These are phyloP conservation scores for Ceratonia siliqua DNA, from an alignment of 306 rosid genomes.

Conservation along the genomic window DNA sequence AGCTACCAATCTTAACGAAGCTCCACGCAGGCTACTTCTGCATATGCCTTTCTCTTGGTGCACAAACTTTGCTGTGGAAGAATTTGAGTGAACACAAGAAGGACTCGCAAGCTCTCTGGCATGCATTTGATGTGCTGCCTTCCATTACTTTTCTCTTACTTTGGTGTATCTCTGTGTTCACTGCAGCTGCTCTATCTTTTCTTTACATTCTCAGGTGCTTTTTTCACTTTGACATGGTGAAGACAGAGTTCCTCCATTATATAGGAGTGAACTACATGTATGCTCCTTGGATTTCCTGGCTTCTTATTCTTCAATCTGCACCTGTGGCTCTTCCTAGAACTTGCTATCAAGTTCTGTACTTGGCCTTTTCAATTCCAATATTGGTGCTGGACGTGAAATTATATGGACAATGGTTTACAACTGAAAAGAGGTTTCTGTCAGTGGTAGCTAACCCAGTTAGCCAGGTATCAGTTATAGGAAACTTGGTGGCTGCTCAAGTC, in stretches of 20 bases:
- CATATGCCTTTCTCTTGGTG: constrained; percentile 49
- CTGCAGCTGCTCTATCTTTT: constrained; percentile 34
- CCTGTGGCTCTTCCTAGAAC: constrained; percentile 33
- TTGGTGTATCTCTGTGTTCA: constrained; percentile 44
- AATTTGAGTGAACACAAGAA: constrained; percentile 39
- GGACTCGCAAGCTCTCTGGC: constrained; percentile 35
- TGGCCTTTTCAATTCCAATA: constrained; percentile 39
- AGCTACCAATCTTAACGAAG: constrained; percentile 31
- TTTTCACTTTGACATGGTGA: constrained; percentile 46
- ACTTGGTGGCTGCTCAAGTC: constrained; percentile 48
- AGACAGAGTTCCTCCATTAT: constrained; percentile 48
- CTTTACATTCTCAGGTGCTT: constrained; percentile 48
- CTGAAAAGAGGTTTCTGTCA: constrained; percentile 47
- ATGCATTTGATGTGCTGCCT: constrained; percentile 34
- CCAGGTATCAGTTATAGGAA: constrained; percentile 56
- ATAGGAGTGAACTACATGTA: constrained; percentile 49
- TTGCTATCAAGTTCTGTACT: constrained; percentile 32
- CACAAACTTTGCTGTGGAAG: constrained; percentile 61
- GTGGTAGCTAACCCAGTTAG: constrained; percentile 51
- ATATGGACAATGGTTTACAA: constrained; percentile 56
- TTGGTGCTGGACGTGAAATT: constrained; percentile 50
- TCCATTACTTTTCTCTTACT: constrained; percentile 39
- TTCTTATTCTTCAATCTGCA: constrained; percentile 55
- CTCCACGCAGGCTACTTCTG: constrained; percentile 55
- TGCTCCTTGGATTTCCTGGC: constrained; percentile 63